Base-by-base conservation (phyloP, 2,329 filamentous ascomycete species). In the Chrysosporium queenslandicum region DNA sequence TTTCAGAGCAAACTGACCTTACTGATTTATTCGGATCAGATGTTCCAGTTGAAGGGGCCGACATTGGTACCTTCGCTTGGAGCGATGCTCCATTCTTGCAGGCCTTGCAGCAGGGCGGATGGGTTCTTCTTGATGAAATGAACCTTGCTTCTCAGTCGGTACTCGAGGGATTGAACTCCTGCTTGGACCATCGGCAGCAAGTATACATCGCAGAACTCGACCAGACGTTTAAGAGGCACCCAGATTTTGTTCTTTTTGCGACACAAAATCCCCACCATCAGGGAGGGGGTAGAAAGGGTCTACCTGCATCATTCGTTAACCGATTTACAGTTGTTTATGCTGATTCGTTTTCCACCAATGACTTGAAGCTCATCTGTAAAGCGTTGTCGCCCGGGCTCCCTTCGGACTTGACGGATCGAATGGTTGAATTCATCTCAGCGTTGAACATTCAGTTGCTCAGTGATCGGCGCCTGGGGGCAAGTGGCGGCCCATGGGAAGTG, bases 91-190 rank as follows among this genome's bases (percentile, higher is more conserved):
- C 92, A 0, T 97, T 98, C 65, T 74, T 98, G 18, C 86, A 88
- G 64, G 92, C 92, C 0, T 97, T 98, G 91, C 92, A 97, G 65
- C 86, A 81, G 53, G 92, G 92, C 25, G 87, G 94, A 60, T 98
- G 92, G 92, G 92, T 98, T 9, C 74, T 98, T 25, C 77, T 98
- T 0, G 92, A 98, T 63, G 92, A 98, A 73, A 98, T 98, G 92
- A 98, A 98, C 62, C 72, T 98, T 57, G 92, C 94, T 1, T 97
- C 91, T 0, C 92, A 98, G 66, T 94, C 91, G 3, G 90, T 98
- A 1, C 78, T 98, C 1, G 92, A 98, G 71, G 94, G 92, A 57
- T 74, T 98, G 29, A 98, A 98, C 60, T 91, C 92, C 20, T 97
- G 92, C 71, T 77, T 98, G 27, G 92, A 98, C 67, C 94, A 98